Conservation (phyloP, 306 rosid genomes). For the Gillenia trifoliata region DNA sequence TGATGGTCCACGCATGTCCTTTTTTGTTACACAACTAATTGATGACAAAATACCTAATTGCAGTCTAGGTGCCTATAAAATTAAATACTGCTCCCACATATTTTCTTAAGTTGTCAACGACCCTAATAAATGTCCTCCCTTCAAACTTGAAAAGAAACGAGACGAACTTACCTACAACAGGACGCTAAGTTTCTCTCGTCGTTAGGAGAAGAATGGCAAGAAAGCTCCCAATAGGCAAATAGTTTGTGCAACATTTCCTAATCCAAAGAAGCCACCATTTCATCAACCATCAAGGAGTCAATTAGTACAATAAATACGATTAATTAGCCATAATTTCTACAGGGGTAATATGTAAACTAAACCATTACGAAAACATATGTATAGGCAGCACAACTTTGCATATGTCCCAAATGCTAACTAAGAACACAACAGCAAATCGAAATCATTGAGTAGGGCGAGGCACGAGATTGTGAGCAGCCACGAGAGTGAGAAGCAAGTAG, state of each 20-base stretch:
- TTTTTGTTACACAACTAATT: background rate
- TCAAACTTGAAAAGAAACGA: background rate
- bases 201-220: too few relatives aligned
- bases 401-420: background rate
- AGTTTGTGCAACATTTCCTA: too few relatives aligned
- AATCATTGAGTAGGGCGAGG: background rate
- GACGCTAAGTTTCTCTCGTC: too few relatives aligned
- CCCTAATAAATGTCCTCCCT: background rate
- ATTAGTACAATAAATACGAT: background rate
- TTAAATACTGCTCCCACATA: background rate
- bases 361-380: too few relatives aligned
- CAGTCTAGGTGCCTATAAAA: background rate
- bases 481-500: slow-evolving; percentile 40
- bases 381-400: background rate
- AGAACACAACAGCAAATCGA: background rate
- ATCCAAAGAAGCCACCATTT: too few relatives aligned
- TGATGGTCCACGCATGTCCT: background rate
- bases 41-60: background rate
- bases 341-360: background rate
- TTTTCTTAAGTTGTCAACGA: too few relatives aligned
- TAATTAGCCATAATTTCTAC: background rate
- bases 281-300: background rate
- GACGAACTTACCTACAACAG: too few relatives aligned
- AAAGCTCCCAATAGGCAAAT: too few relatives aligned
- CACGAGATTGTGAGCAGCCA: slow-evolving; percentile 34